These are phyloP conservation scores for Mycena maculata DNA, from an alignment of 768 basidiomycete species.

Conservation along the genomic window DNA sequence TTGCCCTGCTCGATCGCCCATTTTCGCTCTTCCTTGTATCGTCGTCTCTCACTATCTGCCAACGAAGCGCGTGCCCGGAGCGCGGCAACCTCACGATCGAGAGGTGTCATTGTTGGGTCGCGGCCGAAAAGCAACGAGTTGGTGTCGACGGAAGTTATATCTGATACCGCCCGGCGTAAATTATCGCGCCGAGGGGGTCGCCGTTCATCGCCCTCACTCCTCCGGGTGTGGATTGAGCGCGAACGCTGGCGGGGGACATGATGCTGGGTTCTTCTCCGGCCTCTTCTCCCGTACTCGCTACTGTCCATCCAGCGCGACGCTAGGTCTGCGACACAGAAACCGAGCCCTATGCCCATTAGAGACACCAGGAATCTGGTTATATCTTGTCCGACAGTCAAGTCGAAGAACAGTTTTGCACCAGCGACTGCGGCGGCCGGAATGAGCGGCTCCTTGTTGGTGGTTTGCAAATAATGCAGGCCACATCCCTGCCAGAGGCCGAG, in stretches of 20 bases:
- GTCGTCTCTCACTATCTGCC: conserved; percentile 84
- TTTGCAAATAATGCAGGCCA: conserved; percentile 73
- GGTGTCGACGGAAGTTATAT: conserved; percentile 78
- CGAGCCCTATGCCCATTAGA: conserved; percentile 74
- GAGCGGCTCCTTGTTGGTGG: conserved; percentile 64
- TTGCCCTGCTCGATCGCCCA: conserved; percentile 89
- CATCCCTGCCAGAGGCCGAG: conserved; percentile 82
- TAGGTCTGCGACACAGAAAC: conserved; percentile 77
- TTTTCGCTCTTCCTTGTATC: conserved; percentile 87
- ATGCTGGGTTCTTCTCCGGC: conserved; percentile 42
- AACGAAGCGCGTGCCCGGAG: conserved; percentile 82
- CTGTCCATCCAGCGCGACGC: conserved; percentile 74
- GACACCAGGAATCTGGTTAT: conserved; percentile 66
- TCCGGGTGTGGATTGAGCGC: conserved; percentile 25
- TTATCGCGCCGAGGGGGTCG: conserved; percentile 28
- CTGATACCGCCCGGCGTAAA: conserved; percentile 53
- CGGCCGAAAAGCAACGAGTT: conserved; percentile 74
- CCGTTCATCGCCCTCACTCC: conserved; percentile 34
- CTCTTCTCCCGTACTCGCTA: conserved; percentile 47
- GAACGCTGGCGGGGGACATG: conserved; percentile 31
- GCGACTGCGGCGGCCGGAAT: conserved; percentile 69
- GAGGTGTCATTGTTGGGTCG: conserved; percentile 61
- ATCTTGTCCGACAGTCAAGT: conserved; percentile 69
- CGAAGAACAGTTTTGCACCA: conserved; percentile 70
- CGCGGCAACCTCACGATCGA: conserved; percentile 80